Percentiles rank a stretch among this genome's conserved stretches.
phyloP scores from a whole-genome alignment of 257 asterid species.

The Solanum microdontum region DNA sequence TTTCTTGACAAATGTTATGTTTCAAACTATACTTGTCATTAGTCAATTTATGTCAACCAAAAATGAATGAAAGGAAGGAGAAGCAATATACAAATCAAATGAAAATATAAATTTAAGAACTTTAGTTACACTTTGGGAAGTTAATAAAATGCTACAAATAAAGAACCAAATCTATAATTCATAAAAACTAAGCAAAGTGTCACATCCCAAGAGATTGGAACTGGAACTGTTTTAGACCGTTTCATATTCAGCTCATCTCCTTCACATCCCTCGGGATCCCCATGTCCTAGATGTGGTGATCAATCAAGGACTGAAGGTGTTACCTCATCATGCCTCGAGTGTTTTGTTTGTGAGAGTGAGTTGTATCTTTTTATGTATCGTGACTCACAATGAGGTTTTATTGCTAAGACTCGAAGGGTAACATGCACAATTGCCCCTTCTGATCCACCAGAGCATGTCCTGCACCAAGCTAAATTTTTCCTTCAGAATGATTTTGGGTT shows the following conservation, averaged over 20 bases:
- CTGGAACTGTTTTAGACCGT: slow-evolving; percentile 60
- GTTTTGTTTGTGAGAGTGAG: slow-evolving; percentile 57
- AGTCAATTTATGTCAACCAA: not conserved
- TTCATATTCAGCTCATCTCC: slow-evolving; percentile 62
- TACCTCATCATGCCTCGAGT: slow-evolving; percentile 78
- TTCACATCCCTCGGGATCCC: slow-evolving; percentile 29
- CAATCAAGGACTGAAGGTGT: slow-evolving; percentile 49
- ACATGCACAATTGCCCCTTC: slow-evolving; percentile 63
- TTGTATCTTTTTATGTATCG: slow-evolving; percentile 53
- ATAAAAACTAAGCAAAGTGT: not conserved
- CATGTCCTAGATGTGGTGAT: slow-evolving; percentile 70
- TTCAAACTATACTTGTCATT: not conserved
- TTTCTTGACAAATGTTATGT: not conserved
- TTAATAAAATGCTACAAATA: not conserved
- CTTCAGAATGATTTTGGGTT: slow-evolving; percentile 67
- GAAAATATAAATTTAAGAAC: no score
- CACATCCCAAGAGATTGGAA: slow-evolving; percentile 48
- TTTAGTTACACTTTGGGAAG: no score
- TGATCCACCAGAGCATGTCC: slow-evolving; percentile 46
- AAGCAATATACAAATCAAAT: not conserved
- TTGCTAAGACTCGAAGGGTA: slow-evolving; percentile 75
- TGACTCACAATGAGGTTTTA: slow-evolving; percentile 35
- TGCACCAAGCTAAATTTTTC: slow-evolving; percentile 58
- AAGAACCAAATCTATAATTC: not conserved
- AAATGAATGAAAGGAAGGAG: no score